A percentile compares a stretch with the other conserved stretches of the same genome.
Conservation (phyloP, 495 filamentous ascomycete genomes). For the Talaromyces stipitatus region DNA sequence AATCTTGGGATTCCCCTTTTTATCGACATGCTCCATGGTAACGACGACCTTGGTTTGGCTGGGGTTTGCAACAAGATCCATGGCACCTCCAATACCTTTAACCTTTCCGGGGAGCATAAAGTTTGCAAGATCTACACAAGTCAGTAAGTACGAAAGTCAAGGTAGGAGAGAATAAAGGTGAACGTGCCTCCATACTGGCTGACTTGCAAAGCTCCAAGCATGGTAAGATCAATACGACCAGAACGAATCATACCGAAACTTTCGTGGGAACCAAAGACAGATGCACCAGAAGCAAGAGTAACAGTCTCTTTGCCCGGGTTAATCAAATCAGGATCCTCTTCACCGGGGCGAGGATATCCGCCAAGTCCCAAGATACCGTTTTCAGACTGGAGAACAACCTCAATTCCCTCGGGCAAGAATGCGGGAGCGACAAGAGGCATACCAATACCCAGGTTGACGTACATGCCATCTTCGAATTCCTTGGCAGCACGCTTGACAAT, state of each 20-base stretch:
- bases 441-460: conserved; percentile 86
- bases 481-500: conserved; percentile 81
- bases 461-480: conserved; percentile 92
- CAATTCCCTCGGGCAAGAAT: conserved; percentile 68
- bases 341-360: conserved; percentile 67
- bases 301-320: conserved; percentile 94
- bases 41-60: conserved; percentile 79
- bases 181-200: conserved; percentile 62
- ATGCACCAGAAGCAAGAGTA: conserved; percentile 67
- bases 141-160: background rate
- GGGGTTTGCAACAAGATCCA: conserved; percentile 85
- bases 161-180: background rate
- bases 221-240: conserved; percentile 82
- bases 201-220: conserved; percentile 88
- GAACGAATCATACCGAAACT: conserved; percentile 89
- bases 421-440: conserved; percentile 84
- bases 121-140: conserved; percentile 29
- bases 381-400: conserved; percentile 81
- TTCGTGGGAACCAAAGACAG: conserved; percentile 78
- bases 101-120: conserved; percentile 84
- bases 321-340: conserved; percentile 83
- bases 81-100: conserved; percentile 87
- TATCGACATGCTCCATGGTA: conserved; percentile 88
- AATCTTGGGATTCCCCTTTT: conserved; percentile 85
- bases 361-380: conserved; percentile 88